Conservation (phyloP, 2,329 filamentous ascomycete species). For the Magnaporthiopsis incrustans region DNA sequence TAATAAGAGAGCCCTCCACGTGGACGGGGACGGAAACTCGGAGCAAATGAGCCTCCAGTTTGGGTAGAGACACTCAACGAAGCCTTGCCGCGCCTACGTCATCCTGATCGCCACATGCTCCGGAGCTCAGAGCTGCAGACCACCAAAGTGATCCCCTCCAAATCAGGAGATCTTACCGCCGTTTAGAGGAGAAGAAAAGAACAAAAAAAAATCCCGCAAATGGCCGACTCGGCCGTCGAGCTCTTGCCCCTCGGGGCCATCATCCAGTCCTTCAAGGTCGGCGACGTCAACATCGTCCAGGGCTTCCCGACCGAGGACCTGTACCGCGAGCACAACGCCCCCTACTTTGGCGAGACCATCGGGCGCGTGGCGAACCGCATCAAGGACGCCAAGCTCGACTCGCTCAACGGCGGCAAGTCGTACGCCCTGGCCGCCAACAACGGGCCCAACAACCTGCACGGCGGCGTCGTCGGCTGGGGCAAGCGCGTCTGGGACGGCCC, state of each 20-base stretch:
- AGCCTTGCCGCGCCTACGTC: background rate
- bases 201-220: conserved; percentile 2
- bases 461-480: conserved; percentile 69
- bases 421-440: conserved; percentile 72
- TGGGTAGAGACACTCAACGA: background rate
- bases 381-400: conserved; percentile 59
- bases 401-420: conserved; percentile 58
- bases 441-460: conserved; percentile 67
- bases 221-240: conserved; percentile 43
- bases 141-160: background rate
- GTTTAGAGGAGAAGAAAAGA: background rate
- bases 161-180: background rate
- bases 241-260: conserved; percentile 73
- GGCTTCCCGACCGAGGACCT: conserved; percentile 69
- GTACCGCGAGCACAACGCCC: conserved; percentile 67
- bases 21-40: background rate
- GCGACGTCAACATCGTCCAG: conserved; percentile 78
- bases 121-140: background rate
- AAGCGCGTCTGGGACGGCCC: conserved; percentile 73
- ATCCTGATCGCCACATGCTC: background rate
- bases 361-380: conserved; percentile 80
- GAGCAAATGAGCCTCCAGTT: background rate
- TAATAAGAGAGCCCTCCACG: background rate
- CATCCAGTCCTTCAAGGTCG: conserved; percentile 73
- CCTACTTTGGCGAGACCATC: conserved; percentile 90